A percentile compares a stretch with the other conserved stretches of the same genome.
Evolutionary conservation across 2,329 filamentous ascomycete genomes (phyloP).

Genomic region (Xylaria sp.): DNA sequence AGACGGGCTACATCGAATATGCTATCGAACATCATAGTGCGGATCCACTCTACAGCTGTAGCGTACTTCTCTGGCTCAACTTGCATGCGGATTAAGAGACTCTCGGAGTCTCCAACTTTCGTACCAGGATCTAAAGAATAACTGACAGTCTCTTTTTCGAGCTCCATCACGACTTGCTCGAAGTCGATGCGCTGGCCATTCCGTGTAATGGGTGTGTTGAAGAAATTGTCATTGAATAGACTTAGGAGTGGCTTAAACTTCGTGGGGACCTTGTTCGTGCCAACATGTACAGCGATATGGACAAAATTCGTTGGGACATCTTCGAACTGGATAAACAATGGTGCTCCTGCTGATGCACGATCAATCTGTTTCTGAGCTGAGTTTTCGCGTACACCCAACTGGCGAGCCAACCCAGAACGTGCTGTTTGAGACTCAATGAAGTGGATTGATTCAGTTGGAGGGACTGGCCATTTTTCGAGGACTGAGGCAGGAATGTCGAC

Average conservation of each 20-base stretch:
- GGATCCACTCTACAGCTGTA: slow-evolving; percentile 83
- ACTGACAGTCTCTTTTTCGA: slow-evolving; percentile 90
- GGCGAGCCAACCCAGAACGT: slow-evolving; percentile 79
- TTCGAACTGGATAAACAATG: slow-evolving; percentile 96
- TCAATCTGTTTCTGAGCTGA: slow-evolving; percentile 81
- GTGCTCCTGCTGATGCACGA: slow-evolving; percentile 68
- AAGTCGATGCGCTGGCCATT: slow-evolving; percentile 84
- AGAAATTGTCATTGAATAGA: slow-evolving; percentile 92
- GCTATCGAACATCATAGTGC: slow-evolving; percentile 86
- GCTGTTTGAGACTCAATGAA: slow-evolving; percentile 92
- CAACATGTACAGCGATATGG: slow-evolving; percentile 82
- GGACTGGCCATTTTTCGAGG: slow-evolving; percentile 84
- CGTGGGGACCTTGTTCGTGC: slow-evolving; percentile 80
- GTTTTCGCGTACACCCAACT: slow-evolving; percentile 74
- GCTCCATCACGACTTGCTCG: slow-evolving; percentile 88
- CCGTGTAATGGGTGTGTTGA: slow-evolving; percentile 85
- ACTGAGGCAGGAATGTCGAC: slow-evolving; percentile 83
- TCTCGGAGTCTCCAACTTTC: slow-evolving; percentile 80
- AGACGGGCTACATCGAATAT: slow-evolving; percentile 80
- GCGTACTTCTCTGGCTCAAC: slow-evolving; percentile 90
- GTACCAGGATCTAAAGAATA: slow-evolving; percentile 78
- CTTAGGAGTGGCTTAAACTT: slow-evolving; percentile 85
- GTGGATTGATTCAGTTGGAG: slow-evolving; percentile 88
- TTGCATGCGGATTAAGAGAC: slow-evolving; percentile 83
- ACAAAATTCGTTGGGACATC: slow-evolving; percentile 94